Evolutionary conservation across 2,329 filamentous ascomycete genomes (phyloP).

Genomic region (Colletotrichum brevisporum): DNA sequence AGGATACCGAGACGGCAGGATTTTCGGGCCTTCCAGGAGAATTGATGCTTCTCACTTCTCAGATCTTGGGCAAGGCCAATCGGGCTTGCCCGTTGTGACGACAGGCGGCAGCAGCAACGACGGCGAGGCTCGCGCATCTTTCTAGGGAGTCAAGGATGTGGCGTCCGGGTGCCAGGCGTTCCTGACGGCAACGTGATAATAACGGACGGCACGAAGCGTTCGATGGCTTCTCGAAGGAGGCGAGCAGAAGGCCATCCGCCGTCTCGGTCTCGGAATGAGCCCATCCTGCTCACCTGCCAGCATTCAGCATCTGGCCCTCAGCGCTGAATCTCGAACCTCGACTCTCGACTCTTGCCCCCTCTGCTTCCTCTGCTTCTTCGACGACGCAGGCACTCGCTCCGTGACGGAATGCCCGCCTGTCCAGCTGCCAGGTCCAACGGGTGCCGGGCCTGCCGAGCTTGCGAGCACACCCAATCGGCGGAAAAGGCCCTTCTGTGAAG

Average conservation of each 20-base stretch:
- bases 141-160: conserved; percentile 23
- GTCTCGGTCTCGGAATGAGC: neutral
- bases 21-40: conserved; percentile 19
- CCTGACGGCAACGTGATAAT: conserved; percentile 27
- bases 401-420: too few species aligned
- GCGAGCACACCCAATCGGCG: conserved; percentile 21
- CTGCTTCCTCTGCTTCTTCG: too few species aligned
- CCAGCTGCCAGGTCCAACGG: neutral
- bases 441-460: conserved; percentile 31
- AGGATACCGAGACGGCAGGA: conserved; percentile 9
- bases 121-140: neutral
- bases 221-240: neutral
- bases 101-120: conserved; percentile 28
- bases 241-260: neutral
- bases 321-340: neutral
- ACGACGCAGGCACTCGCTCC: too few species aligned
- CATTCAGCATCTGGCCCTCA: too few species aligned
- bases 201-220: conserved; percentile 23
- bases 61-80: conserved; percentile 27
- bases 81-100: conserved; percentile 6
- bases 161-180: conserved; percentile 25
- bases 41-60: neutral
- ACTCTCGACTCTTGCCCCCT: neutral
- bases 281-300: too few species aligned
- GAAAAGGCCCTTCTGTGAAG: conserved; percentile 18